phyloP scores from a whole-genome alignment of 371 early-diverging fungal species.

The Syncephalastrum racemosum region DNA sequence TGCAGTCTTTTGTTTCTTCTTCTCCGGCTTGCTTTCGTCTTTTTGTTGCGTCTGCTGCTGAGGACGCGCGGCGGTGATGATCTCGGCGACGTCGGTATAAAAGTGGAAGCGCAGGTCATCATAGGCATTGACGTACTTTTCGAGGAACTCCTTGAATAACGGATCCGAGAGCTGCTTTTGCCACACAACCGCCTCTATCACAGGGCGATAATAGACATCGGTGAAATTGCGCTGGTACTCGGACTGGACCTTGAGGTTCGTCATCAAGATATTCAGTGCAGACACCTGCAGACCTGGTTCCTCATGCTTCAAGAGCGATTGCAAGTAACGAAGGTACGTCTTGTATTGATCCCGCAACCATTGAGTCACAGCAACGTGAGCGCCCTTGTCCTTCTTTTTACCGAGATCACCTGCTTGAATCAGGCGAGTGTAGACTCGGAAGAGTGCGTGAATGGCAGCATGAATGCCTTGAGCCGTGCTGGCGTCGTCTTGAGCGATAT shows the following conservation, averaged over 20 bases:
- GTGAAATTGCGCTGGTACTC: conserved; percentile 44
- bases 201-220: conserved; percentile 49
- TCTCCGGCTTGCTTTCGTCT: not conserved
- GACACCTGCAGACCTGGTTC: conserved; percentile 80
- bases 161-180: conserved; percentile 61
- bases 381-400: conserved; percentile 25
- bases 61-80: conserved; percentile 5
- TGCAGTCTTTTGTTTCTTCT: conserved; percentile 28
- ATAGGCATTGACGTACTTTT: conserved; percentile 74
- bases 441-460: conserved; percentile 71
- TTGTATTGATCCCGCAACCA: conserved; percentile 79
- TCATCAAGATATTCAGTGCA: conserved; percentile 66
- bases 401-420: conserved; percentile 69
- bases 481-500: conserved; percentile 42
- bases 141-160: conserved; percentile 56
- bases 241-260: conserved; percentile 65
- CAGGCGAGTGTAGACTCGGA: conserved; percentile 68
- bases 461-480: conserved; percentile 30
- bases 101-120: conserved; percentile 85
- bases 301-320: conserved; percentile 47
- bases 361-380: conserved; percentile 46
- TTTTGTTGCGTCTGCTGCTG: conserved; percentile 14
- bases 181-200: conserved; percentile 57
- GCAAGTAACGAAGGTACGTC: conserved; percentile 54
- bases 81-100: conserved; percentile 66